These are phyloP conservation scores for Nakazawaea molendinolei DNA, from an alignment of 805 yeast genomes.

Conservation along the genomic window DNA sequence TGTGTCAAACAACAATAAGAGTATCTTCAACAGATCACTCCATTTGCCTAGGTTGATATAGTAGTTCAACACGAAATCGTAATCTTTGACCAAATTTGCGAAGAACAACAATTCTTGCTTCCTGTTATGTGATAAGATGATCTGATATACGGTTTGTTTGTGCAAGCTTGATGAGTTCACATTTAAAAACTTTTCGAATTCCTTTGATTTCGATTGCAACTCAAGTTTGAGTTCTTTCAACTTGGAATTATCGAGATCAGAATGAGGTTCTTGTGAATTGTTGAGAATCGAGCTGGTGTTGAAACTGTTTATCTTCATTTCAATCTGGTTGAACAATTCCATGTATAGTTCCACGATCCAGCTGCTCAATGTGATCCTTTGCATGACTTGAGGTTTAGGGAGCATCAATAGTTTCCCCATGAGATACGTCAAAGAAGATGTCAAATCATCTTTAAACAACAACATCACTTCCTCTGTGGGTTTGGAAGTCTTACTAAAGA, in stretches of 20 bases:
- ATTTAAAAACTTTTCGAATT: conserved; percentile 43
- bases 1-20: conserved; percentile 35
- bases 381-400: conserved; percentile 29
- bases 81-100: conserved; percentile 65
- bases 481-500: conserved; percentile 54
- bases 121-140: conserved; percentile 61
- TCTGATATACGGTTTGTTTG: conserved; percentile 61
- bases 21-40: conserved; percentile 58
- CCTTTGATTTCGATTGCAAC: conserved; percentile 22
- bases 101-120: conserved; percentile 56
- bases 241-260: conserved; percentile 8
- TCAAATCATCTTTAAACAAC: conserved; percentile 31
- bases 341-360: conserved; percentile 61
- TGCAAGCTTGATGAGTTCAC: conserved; percentile 48
- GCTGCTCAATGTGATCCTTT: conserved; percentile 46
- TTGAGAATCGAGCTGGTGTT: conserved; percentile 11
- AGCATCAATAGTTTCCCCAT: conserved; percentile 31
- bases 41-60: conserved; percentile 68
- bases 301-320: conserved; percentile 22
- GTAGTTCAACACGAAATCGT: conserved; percentile 58
- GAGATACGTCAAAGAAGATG: conserved; percentile 42
- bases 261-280: conserved; percentile 10
- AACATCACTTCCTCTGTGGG: conserved; percentile 69
- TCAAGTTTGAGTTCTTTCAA: conserved; percentile 26
- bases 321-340: conserved; percentile 37